These are phyloP conservation scores for Podospora sp. DNA, from an alignment of 495 filamentous ascomycete genomes.

Conservation along the genomic window DNA sequence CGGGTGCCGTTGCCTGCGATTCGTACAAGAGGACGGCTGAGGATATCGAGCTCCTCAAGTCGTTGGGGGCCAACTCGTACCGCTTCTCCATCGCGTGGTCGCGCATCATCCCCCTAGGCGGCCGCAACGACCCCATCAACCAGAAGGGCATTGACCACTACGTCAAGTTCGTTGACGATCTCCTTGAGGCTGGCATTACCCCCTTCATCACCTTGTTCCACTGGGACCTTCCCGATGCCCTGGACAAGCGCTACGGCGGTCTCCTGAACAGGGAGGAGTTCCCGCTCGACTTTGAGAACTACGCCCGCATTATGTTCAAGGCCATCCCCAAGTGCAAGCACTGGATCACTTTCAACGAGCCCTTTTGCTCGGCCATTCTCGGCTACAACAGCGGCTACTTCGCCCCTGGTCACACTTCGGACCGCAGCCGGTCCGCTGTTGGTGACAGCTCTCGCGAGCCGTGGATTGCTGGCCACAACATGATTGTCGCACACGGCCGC, in stretches of 20 bases:
- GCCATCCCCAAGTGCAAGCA: conserved; percentile 61
- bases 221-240: conserved; percentile 63
- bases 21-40: conserved; percentile 73
- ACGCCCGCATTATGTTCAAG: conserved; percentile 60
- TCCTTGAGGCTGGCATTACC: conserved; percentile 59
- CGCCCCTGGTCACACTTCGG: conserved; percentile 61
- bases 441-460: conserved; percentile 61
- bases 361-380: conserved; percentile 62
- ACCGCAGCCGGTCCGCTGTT: conserved; percentile 55
- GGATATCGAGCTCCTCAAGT: conserved; percentile 73
- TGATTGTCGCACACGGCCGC: conserved; percentile 60
- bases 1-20: conserved; percentile 72
- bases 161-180: conserved; percentile 62
- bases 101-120: conserved; percentile 68
- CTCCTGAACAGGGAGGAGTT: conserved; percentile 62
- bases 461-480: conserved; percentile 64
- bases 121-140: conserved; percentile 64
- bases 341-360: conserved; percentile 72
- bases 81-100: conserved; percentile 79
- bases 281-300: conserved; percentile 62
- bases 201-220: conserved; percentile 67
- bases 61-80: conserved; percentile 64
- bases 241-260: conserved; percentile 65
- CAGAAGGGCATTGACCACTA: conserved; percentile 62
- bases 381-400: conserved; percentile 63